Base-by-base conservation (phyloP, 2,329 filamentous ascomycete genomes). In the Fusarium phyllophilum region DNA sequence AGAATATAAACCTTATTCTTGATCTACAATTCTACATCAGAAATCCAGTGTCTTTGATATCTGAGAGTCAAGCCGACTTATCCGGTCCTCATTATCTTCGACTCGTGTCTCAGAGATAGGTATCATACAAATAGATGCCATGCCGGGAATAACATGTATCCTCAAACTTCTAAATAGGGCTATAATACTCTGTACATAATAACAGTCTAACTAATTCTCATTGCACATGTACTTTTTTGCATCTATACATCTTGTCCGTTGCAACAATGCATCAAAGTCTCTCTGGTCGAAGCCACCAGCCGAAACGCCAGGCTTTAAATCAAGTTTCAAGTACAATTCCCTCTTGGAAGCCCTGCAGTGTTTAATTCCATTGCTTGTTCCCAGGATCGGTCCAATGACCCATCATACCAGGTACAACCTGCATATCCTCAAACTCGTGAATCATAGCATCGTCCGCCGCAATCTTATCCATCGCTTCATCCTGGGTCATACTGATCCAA, bases 371-470 rank as follows among this genome's bases (percentile, higher is more conserved):
- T 29, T 48, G 26, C 54, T 63, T 38, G 10, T 20, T 44, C 15
- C 26, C 36, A 33, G n/a, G 17, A 33, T 39, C 46, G 20, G 11
- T 15, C 46, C 34, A 68, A 31, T 31, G 77, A 8, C 72, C 71
- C 29, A 75, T 51, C 55, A 79, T 48, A 20, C 70, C 69, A 10
- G 78, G 45, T 29, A 73, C 57, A 46, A n/a, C 62, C 34, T 79
- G 74, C 15, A 78, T 68, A 45, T 74, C 80, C 67, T 89, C 87
- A 74, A 91, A 89, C 75, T 90, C 88, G 64, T 82, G 85, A 82
- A 90, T 89, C 71, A 91, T 89, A 48, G 84, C 85, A 73, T 91
- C 89, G 72, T 91, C 88, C 2, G 86, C 85, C 24, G 87, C 85
- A 66, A 90, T 86, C 63, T 84, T 88, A 66, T 81, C 85, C 63